These are phyloP conservation scores for Monosporozyma unispora DNA, from an alignment of 805 yeast genomes.

Conservation along the genomic window DNA sequence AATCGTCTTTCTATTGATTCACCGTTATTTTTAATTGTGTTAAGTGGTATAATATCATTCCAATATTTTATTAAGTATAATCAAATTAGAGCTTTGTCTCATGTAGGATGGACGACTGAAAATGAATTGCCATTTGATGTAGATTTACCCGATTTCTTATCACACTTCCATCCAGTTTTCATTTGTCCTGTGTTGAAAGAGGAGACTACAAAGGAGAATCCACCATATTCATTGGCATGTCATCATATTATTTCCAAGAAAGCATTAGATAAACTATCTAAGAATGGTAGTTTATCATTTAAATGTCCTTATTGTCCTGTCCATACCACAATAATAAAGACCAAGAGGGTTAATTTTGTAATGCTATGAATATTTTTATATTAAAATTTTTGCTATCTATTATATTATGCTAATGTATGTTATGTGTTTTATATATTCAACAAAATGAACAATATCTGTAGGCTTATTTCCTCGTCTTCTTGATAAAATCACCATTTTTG, in stretches of 20 bases:
- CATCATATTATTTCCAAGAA: slow-evolving; percentile 54
- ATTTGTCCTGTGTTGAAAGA: slow-evolving; percentile 66
- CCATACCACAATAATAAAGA: slow-evolving; percentile 36
- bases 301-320: slow-evolving; percentile 70
- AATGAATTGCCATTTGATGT: slow-evolving; percentile 59
- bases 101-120: slow-evolving; percentile 43
- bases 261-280: slow-evolving; percentile 40
- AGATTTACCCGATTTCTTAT: slow-evolving; percentile 42
- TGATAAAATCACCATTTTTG: slow-evolving; percentile 30
- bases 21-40: slow-evolving; percentile 40
- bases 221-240: slow-evolving; percentile 56
- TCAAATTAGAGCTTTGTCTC: slow-evolving; percentile 23
- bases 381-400: neutral
- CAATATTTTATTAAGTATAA: slow-evolving; percentile 46
- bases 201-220: slow-evolving; percentile 51
- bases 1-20: slow-evolving; percentile 45
- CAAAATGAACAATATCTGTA: neutral
- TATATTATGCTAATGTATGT: neutral
- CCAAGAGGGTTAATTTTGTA: slow-evolving; percentile 36
- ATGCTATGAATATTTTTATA: slow-evolving; percentile 16
- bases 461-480: slow-evolving; percentile 13
- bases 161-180: slow-evolving; percentile 52
- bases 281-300: slow-evolving; percentile 37
- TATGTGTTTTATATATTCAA: neutral
- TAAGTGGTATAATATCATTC: slow-evolving; percentile 46